A percentile compares a stretch with the other conserved stretches of the same genome.
These are phyloP conservation scores for Yamadazyma paraphyllophila DNA, from an alignment of 805 yeast genomes.

Conservation along the genomic window DNA sequence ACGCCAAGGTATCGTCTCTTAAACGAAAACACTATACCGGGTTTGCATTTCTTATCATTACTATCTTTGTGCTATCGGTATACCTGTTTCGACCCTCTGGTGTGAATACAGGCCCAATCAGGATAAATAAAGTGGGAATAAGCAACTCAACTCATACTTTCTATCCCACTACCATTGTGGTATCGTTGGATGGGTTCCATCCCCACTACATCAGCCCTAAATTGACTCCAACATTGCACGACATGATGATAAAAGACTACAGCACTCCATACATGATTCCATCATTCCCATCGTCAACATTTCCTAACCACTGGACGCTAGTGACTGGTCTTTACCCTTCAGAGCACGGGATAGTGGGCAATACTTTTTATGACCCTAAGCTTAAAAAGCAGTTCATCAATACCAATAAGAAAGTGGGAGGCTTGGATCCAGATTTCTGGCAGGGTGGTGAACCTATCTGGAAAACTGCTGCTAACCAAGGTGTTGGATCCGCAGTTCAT, in stretches of 20 bases:
- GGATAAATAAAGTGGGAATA: slow-evolving; percentile 17
- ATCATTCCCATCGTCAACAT: slow-evolving; percentile 83
- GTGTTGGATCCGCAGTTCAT: slow-evolving; percentile 70
- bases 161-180: slow-evolving; percentile 74
- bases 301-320: slow-evolving; percentile 90
- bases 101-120: too few species aligned
- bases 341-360: slow-evolving; percentile 85
- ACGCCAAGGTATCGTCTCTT: not conserved
- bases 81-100: not conserved
- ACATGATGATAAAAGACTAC: slow-evolving; percentile 48
- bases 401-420: slow-evolving; percentile 52
- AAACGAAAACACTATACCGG: slow-evolving; percentile 1
- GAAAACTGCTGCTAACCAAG: slow-evolving; percentile 68
- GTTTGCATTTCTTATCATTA: not conserved
- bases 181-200: slow-evolving; percentile 88
- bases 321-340: slow-evolving; percentile 84
- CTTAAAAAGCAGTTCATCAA: slow-evolving; percentile 58
- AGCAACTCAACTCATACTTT: slow-evolving; percentile 67
- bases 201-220: slow-evolving; percentile 74
- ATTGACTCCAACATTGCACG: slow-evolving; percentile 70
- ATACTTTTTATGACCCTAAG: slow-evolving; percentile 68
- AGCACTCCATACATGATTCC: slow-evolving; percentile 86
- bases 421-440: slow-evolving; percentile 65
- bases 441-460: slow-evolving; percentile 84
- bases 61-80: not conserved